Percentiles rank a stretch among this genome's conserved stretches.
Conservation (phyloP, 2,329 filamentous ascomycete genomes). For the Trichoderma sp. region DNA sequence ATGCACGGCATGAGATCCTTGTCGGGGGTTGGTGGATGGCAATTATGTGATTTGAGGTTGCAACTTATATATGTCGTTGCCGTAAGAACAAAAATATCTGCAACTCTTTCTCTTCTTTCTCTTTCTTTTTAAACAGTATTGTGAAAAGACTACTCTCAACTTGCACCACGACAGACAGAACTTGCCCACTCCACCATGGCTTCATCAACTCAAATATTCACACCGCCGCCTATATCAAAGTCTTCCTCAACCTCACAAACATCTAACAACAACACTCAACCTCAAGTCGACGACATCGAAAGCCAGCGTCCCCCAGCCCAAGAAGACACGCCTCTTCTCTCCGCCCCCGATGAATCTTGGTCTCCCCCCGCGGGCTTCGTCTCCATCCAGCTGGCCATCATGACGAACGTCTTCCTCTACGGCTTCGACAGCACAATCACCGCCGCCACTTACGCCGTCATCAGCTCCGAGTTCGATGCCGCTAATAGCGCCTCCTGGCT, state of each 20-base stretch:
- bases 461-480: slow-evolving; percentile 70
- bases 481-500: slow-evolving; percentile 74
- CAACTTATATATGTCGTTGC: background rate
- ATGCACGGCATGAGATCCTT: slow-evolving; percentile 1
- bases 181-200: background rate
- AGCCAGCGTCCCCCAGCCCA: background rate
- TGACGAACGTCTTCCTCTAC: slow-evolving; percentile 58
- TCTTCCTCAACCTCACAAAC: background rate
- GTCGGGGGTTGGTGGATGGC: background rate
- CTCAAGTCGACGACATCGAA: background rate
- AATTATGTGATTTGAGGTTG: background rate
- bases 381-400: slow-evolving; percentile 60
- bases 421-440: slow-evolving; percentile 73
- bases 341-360: slow-evolving; percentile 36
- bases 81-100: background rate
- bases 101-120: background rate
- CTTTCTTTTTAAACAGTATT: background rate
- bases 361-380: slow-evolving; percentile 50
- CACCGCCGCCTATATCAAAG: background rate
- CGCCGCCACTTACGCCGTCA: slow-evolving; percentile 69
- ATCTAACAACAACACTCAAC: background rate
- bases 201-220: background rate
- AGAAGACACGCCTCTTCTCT: slow-evolving; percentile 24
- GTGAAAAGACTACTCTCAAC: background rate
- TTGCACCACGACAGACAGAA: background rate